Evolutionary conservation across 306 rosid species (phyloP).

Genomic region (Prosopis cineraria): DNA sequence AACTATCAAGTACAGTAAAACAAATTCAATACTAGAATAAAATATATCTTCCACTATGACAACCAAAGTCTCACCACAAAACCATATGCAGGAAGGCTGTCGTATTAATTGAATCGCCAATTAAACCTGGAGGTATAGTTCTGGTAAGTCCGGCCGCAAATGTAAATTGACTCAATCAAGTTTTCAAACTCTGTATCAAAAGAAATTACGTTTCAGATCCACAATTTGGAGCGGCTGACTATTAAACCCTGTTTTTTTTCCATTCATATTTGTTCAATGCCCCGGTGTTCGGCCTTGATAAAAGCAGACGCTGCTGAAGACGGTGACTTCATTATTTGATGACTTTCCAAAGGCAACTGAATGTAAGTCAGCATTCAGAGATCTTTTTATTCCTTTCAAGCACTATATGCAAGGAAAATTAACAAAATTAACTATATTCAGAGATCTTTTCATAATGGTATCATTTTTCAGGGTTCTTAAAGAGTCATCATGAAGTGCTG

Average conservation of each 20-base stretch:
- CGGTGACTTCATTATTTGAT: conserved; percentile 63
- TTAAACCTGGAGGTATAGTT: conserved; percentile 76
- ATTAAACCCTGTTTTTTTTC: neutral
- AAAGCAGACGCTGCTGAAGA: conserved; percentile 61
- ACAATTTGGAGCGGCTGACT: neutral
- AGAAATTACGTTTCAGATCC: neutral
- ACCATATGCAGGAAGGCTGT: conserved; percentile 62
- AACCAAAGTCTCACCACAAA: conserved; percentile 33
- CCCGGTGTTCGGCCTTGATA: conserved; percentile 4
- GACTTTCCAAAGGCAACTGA: conserved; percentile 56
- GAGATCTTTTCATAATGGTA: too few relatives aligned
- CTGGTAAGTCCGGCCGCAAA: conserved; percentile 57
- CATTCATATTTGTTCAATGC: neutral
- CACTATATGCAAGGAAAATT: neutral
- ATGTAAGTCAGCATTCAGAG: conserved; percentile 50
- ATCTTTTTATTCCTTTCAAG: conserved; percentile 15
- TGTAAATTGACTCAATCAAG: neutral
- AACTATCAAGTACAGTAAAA: conserved; percentile 46
- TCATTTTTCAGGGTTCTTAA: conserved; percentile 68
- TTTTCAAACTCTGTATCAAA: conserved; percentile 3
- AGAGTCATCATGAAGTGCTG: conserved; percentile 47
- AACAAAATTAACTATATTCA: too few relatives aligned
- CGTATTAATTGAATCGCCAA: conserved; percentile 73
- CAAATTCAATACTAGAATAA: neutral
- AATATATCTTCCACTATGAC: neutral